Conservation (phyloP, 352 stramenopile genomes). For the Pythium oligandrum region DNA sequence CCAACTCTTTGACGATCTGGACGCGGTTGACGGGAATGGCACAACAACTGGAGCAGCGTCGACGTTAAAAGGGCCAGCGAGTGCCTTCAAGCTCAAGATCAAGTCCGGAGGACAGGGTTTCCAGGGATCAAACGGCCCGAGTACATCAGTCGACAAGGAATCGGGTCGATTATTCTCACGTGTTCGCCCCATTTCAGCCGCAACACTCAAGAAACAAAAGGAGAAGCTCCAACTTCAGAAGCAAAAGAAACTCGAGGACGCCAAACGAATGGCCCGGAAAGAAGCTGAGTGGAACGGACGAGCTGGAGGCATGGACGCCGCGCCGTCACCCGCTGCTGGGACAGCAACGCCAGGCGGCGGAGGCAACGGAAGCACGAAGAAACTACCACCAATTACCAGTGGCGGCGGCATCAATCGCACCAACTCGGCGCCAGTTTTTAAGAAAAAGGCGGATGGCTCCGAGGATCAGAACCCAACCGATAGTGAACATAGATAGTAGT, state of each 20-base stretch:
- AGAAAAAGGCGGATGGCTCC: conserved; percentile 41
- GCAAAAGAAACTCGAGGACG: conserved; percentile 64
- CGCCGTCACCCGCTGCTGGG: conserved; percentile 6
- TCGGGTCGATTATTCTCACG: conserved; percentile 61
- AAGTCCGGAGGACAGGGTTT: conserved; percentile 21
- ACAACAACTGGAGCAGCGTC: background rate
- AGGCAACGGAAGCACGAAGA: conserved; percentile 30
- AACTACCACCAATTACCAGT: conserved; percentile 52
- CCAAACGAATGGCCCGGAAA: conserved; percentile 46
- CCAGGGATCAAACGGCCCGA: background rate
- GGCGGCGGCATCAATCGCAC: conserved; percentile 32
- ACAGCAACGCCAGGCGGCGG: background rate
- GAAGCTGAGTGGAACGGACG: conserved; percentile 78
- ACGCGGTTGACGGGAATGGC: background rate
- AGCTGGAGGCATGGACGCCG: conserved; percentile 59
- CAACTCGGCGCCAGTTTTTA: conserved; percentile 58
- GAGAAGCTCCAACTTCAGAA: conserved; percentile 54
- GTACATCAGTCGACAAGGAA: conserved; percentile 35
- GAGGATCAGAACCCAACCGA: background rate
- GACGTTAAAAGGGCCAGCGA: conserved; percentile 22
- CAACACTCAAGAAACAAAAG: conserved; percentile 72
- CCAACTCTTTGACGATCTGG: conserved; percentile 9
- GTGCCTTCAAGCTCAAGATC: conserved; percentile 60
- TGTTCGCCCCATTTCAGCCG: conserved; percentile 42
- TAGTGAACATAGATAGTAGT: background rate